These are phyloP conservation scores for Cyphellophora attinorum DNA, from an alignment of 2,329 filamentous ascomycete genomes.

Conservation along the genomic window DNA sequence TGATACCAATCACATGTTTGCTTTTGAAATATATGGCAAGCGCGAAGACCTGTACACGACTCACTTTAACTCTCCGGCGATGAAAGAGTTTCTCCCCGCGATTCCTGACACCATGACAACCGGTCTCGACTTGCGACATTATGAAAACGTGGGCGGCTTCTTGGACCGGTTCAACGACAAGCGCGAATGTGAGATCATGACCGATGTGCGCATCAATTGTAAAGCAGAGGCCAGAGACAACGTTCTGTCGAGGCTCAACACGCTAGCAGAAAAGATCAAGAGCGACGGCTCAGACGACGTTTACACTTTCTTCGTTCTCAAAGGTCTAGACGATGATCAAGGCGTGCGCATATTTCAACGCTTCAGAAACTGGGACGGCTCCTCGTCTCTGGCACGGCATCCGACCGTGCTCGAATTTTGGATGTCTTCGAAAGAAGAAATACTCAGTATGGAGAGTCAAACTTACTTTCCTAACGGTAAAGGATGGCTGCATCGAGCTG, in stretches of 20 bases:
- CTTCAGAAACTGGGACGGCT: too few species aligned
- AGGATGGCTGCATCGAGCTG: too few species aligned
- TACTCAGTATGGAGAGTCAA: too few species aligned
- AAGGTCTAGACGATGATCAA: conserved; percentile 3
- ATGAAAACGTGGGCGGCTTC: conserved; percentile 21
- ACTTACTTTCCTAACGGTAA: too few species aligned
- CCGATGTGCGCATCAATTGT: conserved; percentile 21
- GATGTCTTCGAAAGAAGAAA: too few species aligned
- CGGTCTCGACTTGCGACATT: conserved; percentile 26
- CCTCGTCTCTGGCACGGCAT: too few species aligned
- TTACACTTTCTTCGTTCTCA: conserved; percentile 4
- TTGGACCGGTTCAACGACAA: conserved; percentile 19
- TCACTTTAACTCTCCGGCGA: conserved; percentile 23
- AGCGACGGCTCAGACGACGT: conserved; percentile 1
- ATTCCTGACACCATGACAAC: conserved; percentile 23
- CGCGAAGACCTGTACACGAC: conserved; percentile 24
- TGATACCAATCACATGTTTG: too few species aligned
- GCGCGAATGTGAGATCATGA: conserved; percentile 21
- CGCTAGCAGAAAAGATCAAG: conserved; percentile 12
- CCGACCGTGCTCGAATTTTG: too few species aligned
- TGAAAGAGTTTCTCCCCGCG: conserved; percentile 21
- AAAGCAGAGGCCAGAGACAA: conserved; percentile 8
- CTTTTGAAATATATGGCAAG: conserved; percentile 26
- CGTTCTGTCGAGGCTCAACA: conserved; percentile 6
- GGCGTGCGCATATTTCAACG: too few species aligned